phyloP scores from a whole-genome alignment of 179 eudicot species.

The Heliamphora pulchella region DNA sequence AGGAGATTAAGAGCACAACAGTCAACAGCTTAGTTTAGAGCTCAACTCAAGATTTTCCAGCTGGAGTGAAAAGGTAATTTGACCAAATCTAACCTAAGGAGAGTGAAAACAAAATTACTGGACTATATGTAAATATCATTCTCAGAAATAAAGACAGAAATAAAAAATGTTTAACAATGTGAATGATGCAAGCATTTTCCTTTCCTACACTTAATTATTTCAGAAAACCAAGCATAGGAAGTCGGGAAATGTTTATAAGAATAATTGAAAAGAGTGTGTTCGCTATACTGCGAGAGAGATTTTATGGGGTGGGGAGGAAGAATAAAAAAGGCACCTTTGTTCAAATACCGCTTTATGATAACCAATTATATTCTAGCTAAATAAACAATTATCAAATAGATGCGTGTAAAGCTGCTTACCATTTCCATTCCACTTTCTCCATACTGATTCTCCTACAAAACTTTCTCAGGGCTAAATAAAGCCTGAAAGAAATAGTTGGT shows the following conservation, averaged over 20 bases:
- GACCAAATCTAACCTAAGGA: background rate
- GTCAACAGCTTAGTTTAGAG: background rate
- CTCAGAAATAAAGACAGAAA: background rate
- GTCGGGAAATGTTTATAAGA: background rate
- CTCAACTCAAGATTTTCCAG: background rate
- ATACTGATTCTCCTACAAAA: background rate
- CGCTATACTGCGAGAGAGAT: background rate
- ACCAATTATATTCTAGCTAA: background rate
- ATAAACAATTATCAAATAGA: background rate
- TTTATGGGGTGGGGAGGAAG: background rate
- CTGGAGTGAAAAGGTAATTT: background rate
- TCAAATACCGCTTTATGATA: background rate
- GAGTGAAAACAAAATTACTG: background rate
- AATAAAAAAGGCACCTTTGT: background rate
- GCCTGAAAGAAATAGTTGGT: background rate
- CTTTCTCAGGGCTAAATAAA: background rate
- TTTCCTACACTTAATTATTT: background rate
- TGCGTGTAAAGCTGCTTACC: conserved; percentile 11
- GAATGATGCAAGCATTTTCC: background rate
- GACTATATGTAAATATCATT: background rate
- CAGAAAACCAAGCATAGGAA: background rate
- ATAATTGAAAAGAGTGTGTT: background rate
- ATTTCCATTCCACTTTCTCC: background rate
- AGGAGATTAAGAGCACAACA: background rate
- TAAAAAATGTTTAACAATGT: background rate